Conservation (phyloP, 2,329 filamentous ascomycete genomes). For the Aureobasidium sp. region DNA sequence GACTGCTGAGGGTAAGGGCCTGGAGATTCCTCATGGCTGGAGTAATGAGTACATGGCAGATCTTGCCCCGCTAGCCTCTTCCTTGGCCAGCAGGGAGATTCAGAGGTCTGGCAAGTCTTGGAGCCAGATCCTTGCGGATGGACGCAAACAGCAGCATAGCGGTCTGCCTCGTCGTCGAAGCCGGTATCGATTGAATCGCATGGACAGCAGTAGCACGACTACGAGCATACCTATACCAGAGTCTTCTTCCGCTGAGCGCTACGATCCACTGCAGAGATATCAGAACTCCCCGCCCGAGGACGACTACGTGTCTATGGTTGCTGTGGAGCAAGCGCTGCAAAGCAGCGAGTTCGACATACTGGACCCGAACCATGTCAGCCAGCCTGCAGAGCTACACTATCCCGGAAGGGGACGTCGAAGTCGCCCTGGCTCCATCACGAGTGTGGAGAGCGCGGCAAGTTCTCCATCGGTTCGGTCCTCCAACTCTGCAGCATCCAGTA, state of each 20-base stretch:
- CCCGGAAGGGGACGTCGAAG: conserved; percentile 3
- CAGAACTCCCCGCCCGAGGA: conserved; percentile 62
- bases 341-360: background rate
- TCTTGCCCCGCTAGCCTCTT: background rate
- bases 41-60: background rate
- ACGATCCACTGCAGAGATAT: conserved; percentile 51
- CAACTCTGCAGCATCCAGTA: conserved; percentile 2
- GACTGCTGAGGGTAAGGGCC: background rate
- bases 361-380: background rate
- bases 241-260: background rate
- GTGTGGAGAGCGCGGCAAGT: conserved; percentile 4
- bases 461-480: background rate
- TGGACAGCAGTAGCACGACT: background rate
- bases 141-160: background rate
- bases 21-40: conserved; percentile 1
- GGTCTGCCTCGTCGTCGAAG: conserved; percentile 6
- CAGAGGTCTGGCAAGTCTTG: conserved; percentile 5
- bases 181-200: background rate
- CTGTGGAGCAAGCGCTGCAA: conserved; percentile 55
- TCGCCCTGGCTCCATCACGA: background rate
- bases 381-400: background rate
- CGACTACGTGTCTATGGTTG: conserved; percentile 58
- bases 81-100: background rate
- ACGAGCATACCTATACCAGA: conserved; percentile 4
- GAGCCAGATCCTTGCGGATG: conserved; percentile 3